phyloP scores from a whole-genome alignment of 768 basidiomycete genomes.

The Auriscalpium microsporum region DNA sequence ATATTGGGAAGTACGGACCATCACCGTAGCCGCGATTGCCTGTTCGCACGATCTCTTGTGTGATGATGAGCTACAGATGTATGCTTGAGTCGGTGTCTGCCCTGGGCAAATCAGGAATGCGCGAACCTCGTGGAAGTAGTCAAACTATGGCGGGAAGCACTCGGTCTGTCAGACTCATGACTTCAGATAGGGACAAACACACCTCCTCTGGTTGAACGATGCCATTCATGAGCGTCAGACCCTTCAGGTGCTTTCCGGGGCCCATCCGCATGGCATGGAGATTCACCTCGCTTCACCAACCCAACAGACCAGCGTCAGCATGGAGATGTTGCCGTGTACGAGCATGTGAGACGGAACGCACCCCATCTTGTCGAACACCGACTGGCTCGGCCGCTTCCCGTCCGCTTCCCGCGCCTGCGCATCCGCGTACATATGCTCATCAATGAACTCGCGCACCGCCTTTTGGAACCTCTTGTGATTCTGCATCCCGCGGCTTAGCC shows the following conservation, averaged over 20 bases:
- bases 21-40: conserved; percentile 79
- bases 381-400: conserved; percentile 78
- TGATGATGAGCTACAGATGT: conserved; percentile 20
- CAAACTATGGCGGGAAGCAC: conserved; percentile 36
- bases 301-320: not conserved
- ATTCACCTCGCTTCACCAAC: conserved; percentile 43
- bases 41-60: conserved; percentile 33
- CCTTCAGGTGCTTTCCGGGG: conserved; percentile 81
- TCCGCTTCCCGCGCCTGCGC: conserved; percentile 65
- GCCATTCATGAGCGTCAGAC: conserved; percentile 65
- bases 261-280: conserved; percentile 93
- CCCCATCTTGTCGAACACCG: conserved; percentile 81
- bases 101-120: not conserved
- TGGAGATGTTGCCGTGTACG: too few species aligned
- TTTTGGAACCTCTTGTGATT: conserved; percentile 55
- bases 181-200: not conserved
- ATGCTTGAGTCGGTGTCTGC: not conserved
- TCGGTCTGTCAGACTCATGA: not conserved
- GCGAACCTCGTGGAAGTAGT: conserved; percentile 77
- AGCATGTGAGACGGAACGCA: conserved; percentile 20
- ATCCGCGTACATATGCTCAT: conserved; percentile 50
- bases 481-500: conserved; percentile 32
- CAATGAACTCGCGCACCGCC: conserved; percentile 55
- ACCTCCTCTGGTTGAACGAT: conserved; percentile 66
- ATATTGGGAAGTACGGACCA: conserved; percentile 20